Percentiles rank a stretch among this genome's conserved stretches.
phyloP scores from a whole-genome alignment of 2,329 filamentous ascomycete species.

The Diaporthe humulicola region DNA sequence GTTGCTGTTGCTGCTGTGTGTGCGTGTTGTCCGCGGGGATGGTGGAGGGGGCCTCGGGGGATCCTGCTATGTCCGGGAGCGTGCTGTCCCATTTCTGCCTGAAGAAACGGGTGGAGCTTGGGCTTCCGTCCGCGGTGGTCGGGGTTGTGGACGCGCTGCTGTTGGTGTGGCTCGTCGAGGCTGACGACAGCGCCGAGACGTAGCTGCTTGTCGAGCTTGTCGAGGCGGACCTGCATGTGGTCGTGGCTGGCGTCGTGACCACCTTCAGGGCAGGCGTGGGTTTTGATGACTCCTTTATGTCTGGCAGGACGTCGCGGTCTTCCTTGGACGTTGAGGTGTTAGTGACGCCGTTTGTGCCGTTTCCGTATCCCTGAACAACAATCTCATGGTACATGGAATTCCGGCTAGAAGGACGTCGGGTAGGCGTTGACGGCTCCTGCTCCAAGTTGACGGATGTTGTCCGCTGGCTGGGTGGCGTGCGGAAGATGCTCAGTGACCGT shows the following conservation, averaged over 20 bases:
- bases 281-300: neutral
- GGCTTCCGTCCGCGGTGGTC: constrained; percentile 34
- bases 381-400: constrained; percentile 62
- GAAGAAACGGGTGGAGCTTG: constrained; percentile 14
- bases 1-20: neutral
- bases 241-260: neutral
- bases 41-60: neutral
- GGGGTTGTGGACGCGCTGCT: constrained; percentile 32
- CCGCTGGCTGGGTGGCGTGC: constrained; percentile 32
- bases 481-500: constrained; percentile 51
- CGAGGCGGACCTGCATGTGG: constrained; percentile 35
- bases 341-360: constrained; percentile 60
- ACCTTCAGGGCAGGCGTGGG: neutral
- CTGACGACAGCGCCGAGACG: constrained; percentile 5
- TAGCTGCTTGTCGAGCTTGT: constrained; percentile 36
- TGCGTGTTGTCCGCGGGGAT: neutral
- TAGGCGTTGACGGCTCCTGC: neutral
- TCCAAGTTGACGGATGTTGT: neutral
- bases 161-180: constrained; percentile 18
- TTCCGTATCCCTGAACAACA: constrained; percentile 66
- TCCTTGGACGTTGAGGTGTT: constrained; percentile 13
- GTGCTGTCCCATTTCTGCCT: constrained; percentile 30
- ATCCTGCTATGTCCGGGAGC: neutral
- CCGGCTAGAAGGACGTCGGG: constrained; percentile 20
- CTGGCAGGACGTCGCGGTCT: neutral